Percentiles rank a stretch among this genome's conserved stretches.
phyloP scores from a whole-genome alignment of 179 eudicot genomes.

The Amaranthus tricolor region DNA sequence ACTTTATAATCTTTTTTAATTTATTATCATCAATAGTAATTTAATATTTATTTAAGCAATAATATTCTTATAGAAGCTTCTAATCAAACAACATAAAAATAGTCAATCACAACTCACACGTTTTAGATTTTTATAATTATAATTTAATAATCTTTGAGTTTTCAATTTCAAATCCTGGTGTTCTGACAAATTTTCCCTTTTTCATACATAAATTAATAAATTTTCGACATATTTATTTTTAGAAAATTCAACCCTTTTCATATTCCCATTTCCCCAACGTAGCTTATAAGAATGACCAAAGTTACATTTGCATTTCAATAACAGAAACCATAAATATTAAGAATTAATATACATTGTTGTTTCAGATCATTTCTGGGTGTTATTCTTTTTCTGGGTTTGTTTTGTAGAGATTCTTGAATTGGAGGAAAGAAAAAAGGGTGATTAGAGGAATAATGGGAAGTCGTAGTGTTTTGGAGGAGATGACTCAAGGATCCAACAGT shows the following conservation, averaged over 20 bases:
- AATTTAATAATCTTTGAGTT: not conserved
- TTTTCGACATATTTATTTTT: not conserved
- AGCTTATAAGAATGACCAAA: constrained; percentile 22
- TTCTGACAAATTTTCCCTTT: not conserved
- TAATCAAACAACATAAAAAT: not conserved
- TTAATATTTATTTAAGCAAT: no score
- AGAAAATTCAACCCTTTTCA: constrained; percentile 10
- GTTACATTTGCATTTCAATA: not conserved
- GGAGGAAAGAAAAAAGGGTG: not conserved
- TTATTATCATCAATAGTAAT: not conserved
- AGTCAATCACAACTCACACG: constrained; percentile 9
- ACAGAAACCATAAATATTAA: constrained; percentile 6
- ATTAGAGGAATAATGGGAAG: constrained; percentile 27
- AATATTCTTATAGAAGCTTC: not conserved
- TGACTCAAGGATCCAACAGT: constrained; percentile 32
- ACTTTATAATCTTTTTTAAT: not conserved
- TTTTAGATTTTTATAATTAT: not conserved
- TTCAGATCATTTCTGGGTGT: not conserved
- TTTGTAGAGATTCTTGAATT: constrained; percentile 20
- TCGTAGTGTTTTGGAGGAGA: constrained; percentile 31
- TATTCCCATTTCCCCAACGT: not conserved
- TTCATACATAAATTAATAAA: not conserved
- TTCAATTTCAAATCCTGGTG: not conserved
- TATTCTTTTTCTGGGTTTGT: constrained; percentile 18
- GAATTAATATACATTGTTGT: no score